Evolutionary conservation across 1,139 yeast genomes (phyloP), one percentile per base, ranked within the genome.

Genomic region (Candida mesenterica): DNA sequence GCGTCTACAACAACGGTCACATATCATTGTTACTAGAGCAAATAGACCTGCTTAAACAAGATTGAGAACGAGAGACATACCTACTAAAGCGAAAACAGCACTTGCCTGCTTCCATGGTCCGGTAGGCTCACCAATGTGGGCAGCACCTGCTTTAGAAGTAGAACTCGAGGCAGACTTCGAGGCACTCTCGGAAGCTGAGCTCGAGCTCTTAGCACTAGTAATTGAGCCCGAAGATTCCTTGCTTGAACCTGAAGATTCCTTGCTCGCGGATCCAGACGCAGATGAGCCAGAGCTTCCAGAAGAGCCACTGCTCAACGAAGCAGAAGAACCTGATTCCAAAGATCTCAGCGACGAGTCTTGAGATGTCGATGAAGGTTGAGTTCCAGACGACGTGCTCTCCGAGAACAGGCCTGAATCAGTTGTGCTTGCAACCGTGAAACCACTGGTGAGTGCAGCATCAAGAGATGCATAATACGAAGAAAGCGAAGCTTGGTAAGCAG

Each of bases 71-170:
- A 68, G 64, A 29, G 71, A 58, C 43, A 57, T 42, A 30, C 71
- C 73, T 39, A 69, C 57, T 36, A 69, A 38, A 36, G 65, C 67
- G 31, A 62, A 66, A 29, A 69, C 57, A 15, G 62, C 62, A 34
- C 57, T 56, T 24, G 69, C 60, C 52, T 55, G 64, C 56, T 69
- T 69, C 75, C 72, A 68, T 37, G 64, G 56, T 24, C 62, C 59
- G 22, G 53, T 28, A 17, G 55, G 57, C 20, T 49, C 37, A 36
- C 34, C 30, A 28, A 45, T 38, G 36, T n/a, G n/a, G n/a, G 36
- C 23, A 20, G 36, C 38, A 31, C 44, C 44, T 24, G 43, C 39
- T 6, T 48, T 39, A 24, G 41, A 33, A 8, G 56, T 45, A 3
- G 50, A 27, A 12, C 43, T 28, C 7, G 51, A 37, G 4, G 37